Percentiles rank a stretch among this genome's conserved stretches.
Conservation (phyloP, 2,329 filamentous ascomycete species). For the Colletotrichum siamense region DNA sequence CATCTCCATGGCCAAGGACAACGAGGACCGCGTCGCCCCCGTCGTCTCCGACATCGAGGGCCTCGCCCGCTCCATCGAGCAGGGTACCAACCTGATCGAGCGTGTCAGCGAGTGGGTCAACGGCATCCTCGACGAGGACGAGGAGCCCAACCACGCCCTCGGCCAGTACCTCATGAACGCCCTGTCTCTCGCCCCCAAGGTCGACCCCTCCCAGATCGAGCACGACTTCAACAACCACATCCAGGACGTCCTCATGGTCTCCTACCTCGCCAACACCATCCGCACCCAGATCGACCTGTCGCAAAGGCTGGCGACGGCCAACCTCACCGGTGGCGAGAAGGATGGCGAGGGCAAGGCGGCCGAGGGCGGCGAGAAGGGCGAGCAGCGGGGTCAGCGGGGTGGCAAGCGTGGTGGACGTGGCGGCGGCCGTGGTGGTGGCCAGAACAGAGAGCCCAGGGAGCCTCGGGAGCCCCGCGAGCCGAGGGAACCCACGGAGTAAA, state of each 20-base stretch:
- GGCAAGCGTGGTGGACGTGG: conserved; percentile 58
- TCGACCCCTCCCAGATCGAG: conserved; percentile 89
- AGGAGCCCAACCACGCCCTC: conserved; percentile 85
- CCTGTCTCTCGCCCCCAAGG: conserved; percentile 92
- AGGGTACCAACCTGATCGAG: conserved; percentile 88
- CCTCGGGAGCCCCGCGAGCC: conserved; percentile 50
- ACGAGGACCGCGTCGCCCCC: conserved; percentile 74
- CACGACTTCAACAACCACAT: conserved; percentile 99
- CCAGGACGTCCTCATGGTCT: conserved; percentile 97
- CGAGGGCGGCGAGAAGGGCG: conserved; percentile 48
- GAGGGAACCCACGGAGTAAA: conserved; percentile 42
- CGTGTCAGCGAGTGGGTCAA: conserved; percentile 91
- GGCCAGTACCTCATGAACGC: conserved; percentile 96
- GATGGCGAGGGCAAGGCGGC: conserved; percentile 51
- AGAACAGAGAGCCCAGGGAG: conserved; percentile 42
- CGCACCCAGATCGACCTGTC: conserved; percentile 98
- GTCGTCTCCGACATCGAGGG: conserved; percentile 89
- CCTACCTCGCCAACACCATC: conserved; percentile 98
- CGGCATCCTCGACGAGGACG: conserved; percentile 92
- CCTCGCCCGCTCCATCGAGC: conserved; percentile 83
- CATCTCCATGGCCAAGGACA: conserved; percentile 81
- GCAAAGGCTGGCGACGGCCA: conserved; percentile 87
- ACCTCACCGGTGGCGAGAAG: conserved; percentile 59
- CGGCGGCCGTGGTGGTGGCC: conserved; percentile 57
- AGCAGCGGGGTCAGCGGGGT: conserved; percentile 49